A percentile compares a stretch with the other conserved stretches of the same genome.
These are phyloP conservation scores for Scopulariopsis brevicaulis DNA, from an alignment of 2,329 filamentous ascomycete species.

Conservation along the genomic window DNA sequence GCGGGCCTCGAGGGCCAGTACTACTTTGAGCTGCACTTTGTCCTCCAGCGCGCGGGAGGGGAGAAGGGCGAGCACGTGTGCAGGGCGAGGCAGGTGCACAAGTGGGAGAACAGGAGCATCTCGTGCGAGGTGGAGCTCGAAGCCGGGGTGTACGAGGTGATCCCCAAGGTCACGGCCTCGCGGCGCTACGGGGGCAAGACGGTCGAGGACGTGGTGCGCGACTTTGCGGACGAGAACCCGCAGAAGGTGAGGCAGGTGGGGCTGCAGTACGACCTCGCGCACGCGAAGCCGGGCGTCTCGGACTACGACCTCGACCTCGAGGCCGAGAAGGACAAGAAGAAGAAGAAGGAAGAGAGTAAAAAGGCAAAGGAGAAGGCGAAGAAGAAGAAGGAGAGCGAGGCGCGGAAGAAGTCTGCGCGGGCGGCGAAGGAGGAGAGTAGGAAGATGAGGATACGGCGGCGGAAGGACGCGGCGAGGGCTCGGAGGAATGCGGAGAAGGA, in stretches of 20 bases:
- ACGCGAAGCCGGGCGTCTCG: constrained; percentile 42
- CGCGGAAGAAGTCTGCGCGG: not conserved
- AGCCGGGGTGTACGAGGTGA: constrained; percentile 54
- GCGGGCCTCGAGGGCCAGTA: constrained; percentile 31
- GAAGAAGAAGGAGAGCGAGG: constrained; percentile 11
- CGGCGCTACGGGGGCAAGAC: constrained; percentile 29
- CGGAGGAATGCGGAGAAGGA: constrained; percentile 1
- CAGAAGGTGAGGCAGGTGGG: constrained; percentile 54
- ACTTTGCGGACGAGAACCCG: constrained; percentile 30
- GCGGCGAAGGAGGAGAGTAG: constrained; percentile 2
- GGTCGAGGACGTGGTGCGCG: constrained; percentile 48
- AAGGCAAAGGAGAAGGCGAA: constrained; percentile 14
- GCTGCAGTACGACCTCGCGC: constrained; percentile 48
- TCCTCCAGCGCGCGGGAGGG: constrained; percentile 21
- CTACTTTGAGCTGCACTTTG: constrained; percentile 27
- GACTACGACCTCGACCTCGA: constrained; percentile 31
- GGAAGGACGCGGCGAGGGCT: constrained; percentile 3
- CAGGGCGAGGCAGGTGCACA: constrained; percentile 19
- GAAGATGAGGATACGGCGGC: not conserved
- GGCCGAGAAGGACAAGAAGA: constrained; percentile 13
- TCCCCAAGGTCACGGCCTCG: constrained; percentile 55
- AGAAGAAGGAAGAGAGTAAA: constrained; percentile 15
- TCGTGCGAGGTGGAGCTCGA: constrained; percentile 63
- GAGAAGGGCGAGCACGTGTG: constrained; percentile 17
- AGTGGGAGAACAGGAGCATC: constrained; percentile 46